These are phyloP conservation scores for Staphylotrichum tortipilum DNA, from an alignment of 495 filamentous ascomycete genomes.

Conservation along the genomic window DNA sequence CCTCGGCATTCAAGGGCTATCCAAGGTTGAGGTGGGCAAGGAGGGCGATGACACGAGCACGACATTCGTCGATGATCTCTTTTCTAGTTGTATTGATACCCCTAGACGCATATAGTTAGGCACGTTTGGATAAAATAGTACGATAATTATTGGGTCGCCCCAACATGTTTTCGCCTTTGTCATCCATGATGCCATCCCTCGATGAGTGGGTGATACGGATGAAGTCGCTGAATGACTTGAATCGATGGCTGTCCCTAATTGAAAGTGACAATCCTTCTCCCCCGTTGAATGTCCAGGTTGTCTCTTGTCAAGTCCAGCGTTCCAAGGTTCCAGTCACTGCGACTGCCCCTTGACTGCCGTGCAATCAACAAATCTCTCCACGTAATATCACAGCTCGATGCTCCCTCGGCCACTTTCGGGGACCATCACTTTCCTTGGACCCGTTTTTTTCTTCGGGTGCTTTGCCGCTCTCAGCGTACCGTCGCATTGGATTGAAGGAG, in stretches of 20 bases:
- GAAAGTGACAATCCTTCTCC: too few relatives aligned
- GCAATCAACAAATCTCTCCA: too few relatives aligned
- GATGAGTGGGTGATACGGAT: too few relatives aligned
- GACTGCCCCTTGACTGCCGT: too few relatives aligned
- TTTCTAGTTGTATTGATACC: conserved; percentile 25
- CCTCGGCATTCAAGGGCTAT: conserved; percentile 5
- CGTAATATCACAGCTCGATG: too few relatives aligned
- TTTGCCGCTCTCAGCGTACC: not conserved
- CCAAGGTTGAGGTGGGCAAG: conserved; percentile 18
- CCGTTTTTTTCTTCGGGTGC: not conserved
- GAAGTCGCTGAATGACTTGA: not conserved
- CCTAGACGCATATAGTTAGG: conserved; percentile 7
- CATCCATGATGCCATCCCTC: too few relatives aligned
- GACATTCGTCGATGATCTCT: conserved; percentile 36
- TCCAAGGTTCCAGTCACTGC: too few relatives aligned
- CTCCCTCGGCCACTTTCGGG: not conserved
- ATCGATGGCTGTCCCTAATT: too few relatives aligned
- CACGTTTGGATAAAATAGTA: not conserved
- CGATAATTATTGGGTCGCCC: not conserved
- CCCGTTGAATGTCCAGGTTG: too few relatives aligned
- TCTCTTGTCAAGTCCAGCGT: too few relatives aligned
- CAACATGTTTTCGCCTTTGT: not conserved
- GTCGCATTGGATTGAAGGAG: too few relatives aligned
- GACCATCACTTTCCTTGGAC: not conserved
- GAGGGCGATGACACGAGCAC: conserved; percentile 16